These are phyloP conservation scores for Pleurotus pulmonarius DNA, from an alignment of 768 basidiomycete genomes.

Conservation along the genomic window DNA sequence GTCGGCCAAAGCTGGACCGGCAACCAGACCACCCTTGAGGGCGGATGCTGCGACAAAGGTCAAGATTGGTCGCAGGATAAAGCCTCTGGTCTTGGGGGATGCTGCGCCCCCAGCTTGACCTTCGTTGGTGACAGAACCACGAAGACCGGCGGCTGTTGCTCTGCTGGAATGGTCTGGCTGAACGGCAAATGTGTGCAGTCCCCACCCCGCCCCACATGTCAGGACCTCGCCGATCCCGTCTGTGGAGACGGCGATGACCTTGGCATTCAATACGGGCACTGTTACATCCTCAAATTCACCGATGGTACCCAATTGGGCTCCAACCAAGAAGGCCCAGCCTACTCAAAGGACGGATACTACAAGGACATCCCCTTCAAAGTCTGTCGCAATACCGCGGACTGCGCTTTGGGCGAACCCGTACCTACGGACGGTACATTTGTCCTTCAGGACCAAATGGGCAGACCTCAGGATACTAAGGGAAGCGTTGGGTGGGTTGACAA, in stretches of 20 bases:
- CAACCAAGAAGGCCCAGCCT: background rate
- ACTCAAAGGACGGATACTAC: background rate
- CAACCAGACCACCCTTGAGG: background rate
- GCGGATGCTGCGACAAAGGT: background rate
- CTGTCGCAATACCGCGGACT: background rate
- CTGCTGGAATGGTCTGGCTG: constrained; percentile 1
- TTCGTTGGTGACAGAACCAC: background rate
- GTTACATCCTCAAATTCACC: constrained; percentile 5
- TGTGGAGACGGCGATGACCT: background rate
- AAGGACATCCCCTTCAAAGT: constrained; percentile 1
- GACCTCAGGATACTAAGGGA: background rate
- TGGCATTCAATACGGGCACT: constrained; percentile 1
- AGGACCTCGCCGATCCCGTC: constrained; percentile 1
- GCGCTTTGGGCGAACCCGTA: background rate
- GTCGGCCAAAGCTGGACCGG: background rate
- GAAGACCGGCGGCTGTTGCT: constrained; percentile 3
- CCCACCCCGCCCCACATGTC: background rate
- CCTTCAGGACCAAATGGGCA: background rate
- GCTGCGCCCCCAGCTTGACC: background rate
- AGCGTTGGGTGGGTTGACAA: background rate
- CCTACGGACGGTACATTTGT: background rate
- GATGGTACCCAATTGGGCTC: background rate
- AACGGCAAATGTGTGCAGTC: background rate
- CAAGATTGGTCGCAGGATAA: constrained; percentile 1
- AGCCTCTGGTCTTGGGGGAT: constrained; percentile 1